These are phyloP conservation scores for Russula brevipes DNA, from an alignment of 768 basidiomycete genomes.

Conservation along the genomic window DNA sequence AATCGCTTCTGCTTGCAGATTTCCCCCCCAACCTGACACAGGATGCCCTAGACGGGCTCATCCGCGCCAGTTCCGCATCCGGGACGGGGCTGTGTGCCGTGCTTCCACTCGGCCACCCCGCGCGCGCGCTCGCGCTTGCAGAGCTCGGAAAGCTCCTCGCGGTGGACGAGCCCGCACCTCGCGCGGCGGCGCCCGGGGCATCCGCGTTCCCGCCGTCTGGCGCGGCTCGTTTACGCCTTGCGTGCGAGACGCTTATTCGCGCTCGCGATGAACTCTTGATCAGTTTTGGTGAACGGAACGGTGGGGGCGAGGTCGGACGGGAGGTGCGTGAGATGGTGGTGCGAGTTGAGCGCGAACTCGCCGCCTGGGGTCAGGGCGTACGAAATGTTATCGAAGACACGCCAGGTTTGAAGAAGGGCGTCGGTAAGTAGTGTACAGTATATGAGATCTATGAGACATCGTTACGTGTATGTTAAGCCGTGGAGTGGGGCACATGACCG, in stretches of 20 bases:
- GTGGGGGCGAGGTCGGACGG: constrained; percentile 66
- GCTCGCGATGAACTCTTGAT: constrained; percentile 58
- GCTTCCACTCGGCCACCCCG: constrained; percentile 65
- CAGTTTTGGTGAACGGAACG: constrained; percentile 66
- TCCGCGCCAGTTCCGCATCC: constrained; percentile 52
- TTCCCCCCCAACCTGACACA: constrained; percentile 41
- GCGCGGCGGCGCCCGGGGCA: constrained; percentile 15
- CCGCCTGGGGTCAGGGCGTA: constrained; percentile 61
- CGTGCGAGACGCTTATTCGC: constrained; percentile 55
- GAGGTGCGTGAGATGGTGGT: constrained; percentile 57
- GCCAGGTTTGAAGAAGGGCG: constrained; percentile 11
- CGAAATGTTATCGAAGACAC: constrained; percentile 50
- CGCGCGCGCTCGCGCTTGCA: constrained; percentile 65
- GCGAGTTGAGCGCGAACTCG: constrained; percentile 66
- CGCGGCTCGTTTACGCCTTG: constrained; percentile 53
- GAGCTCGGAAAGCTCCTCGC: constrained; percentile 79
- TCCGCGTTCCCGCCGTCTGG: constrained; percentile 62
- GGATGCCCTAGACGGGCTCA: constrained; percentile 55
- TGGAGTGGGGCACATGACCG: neutral
- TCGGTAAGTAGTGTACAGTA: neutral
- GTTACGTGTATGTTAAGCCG: too few species aligned
- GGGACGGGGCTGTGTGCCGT: constrained; percentile 49
- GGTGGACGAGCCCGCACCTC: constrained; percentile 64
- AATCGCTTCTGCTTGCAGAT: constrained; percentile 56
- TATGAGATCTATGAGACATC: too few species aligned